Evolutionary conservation across 83 land plant species (phyloP), one percentile per base, ranked within the genome.

Genomic region (Picea abies): DNA sequence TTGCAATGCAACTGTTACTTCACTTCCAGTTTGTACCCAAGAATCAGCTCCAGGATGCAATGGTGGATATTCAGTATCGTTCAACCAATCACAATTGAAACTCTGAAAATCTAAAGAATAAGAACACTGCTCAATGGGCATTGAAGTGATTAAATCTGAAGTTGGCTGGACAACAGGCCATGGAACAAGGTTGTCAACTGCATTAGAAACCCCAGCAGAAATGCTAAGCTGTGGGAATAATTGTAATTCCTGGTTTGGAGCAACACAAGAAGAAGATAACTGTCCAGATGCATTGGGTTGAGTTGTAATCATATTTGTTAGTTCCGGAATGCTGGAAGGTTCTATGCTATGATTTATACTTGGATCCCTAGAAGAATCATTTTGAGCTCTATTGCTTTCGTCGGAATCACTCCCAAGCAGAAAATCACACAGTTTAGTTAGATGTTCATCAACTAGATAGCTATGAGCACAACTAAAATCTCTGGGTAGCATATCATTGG

Each of bases 351-450:
- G 39, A 72, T 72, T 72, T 5, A 72, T 15, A 41, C 56, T 72
- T 22, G n/a, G 25, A 72, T 41, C 76, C 39, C 52, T 72, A n/a
- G 76, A 72, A 72, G 52, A 19, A 41, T 72, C 56, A 72, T 72
- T 72, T 10, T 72, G 76, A 72, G 9, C 41, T 72, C 23, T 72
- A 20, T 20, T 44, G 11, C 4, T 41, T 72, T 41, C 76, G 1
- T 72, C 76, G 0, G 49, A 41, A 72, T 72, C 76, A 20, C 56
- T 22, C 2, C 76, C 76, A 22, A 72, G 52, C 23, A 72, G 23
- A 44, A 72, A 72, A 37, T 72, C 76, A n/a, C 76, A 72, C 3
- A 72, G 76, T 49, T 72, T 72, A n/a, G 23, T 72, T 2, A 72
- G 17, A 25, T 14, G 16, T 3, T 72, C 76, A 72, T 72, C 76